These are phyloP conservation scores for Quercus engelmannii DNA, from an alignment of 306 rosid species.

Conservation along the genomic window DNA sequence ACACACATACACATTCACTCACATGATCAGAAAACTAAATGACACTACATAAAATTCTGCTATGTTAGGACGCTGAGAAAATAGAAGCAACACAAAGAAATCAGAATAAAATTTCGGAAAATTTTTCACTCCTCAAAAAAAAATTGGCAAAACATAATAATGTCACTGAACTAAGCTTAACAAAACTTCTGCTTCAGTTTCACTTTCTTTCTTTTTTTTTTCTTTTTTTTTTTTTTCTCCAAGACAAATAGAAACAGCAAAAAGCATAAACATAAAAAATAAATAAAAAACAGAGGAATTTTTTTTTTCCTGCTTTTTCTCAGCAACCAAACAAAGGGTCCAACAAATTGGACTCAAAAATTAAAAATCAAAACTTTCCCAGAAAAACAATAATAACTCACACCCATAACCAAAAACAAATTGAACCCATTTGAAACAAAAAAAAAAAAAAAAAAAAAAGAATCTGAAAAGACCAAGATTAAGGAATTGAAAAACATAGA, in stretches of 20 bases:
- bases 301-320: constrained; percentile 42
- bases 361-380: constrained; percentile 26
- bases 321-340: constrained; percentile 46
- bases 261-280: neutral
- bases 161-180: constrained; percentile 46
- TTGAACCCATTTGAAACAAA: constrained; percentile 21
- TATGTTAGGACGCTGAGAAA: constrained; percentile 39
- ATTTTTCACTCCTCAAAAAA: constrained; percentile 3
- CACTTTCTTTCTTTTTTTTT: neutral
- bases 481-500: constrained; percentile 28
- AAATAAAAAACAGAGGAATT: constrained; percentile 18
- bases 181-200: constrained; percentile 40
- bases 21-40: constrained; percentile 34
- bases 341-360: constrained; percentile 27
- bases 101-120: constrained; percentile 11
- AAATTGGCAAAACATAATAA: constrained; percentile 10
- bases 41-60: constrained; percentile 33
- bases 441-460: constrained; percentile 29
- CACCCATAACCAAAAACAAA: constrained; percentile 18
- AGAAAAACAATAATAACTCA: constrained; percentile 18
- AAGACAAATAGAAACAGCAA: neutral
- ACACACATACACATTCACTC: constrained; percentile 18
- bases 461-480: constrained; percentile 23
- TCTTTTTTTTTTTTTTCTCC: neutral
- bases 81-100: constrained; percentile 17